Evolutionary conservation across 768 basidiomycete genomes (phyloP).

Genomic region (Neoboletus brunneissimus): DNA sequence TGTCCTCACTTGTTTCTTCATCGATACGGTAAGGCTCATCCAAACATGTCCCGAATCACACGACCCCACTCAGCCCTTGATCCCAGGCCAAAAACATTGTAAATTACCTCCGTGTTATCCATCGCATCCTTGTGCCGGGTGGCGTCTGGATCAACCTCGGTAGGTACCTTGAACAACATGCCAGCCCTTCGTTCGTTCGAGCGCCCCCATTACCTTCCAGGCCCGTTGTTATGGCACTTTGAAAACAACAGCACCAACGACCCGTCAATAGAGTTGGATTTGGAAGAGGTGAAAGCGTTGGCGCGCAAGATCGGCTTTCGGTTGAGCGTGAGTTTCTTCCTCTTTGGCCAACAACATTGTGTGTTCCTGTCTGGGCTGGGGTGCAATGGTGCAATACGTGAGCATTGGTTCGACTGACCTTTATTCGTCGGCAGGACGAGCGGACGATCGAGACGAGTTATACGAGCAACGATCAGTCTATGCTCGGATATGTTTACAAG

Average conservation of each 20-base stretch:
- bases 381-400: neutral
- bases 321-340: constrained; percentile 55
- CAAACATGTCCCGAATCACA: neutral
- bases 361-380: neutral
- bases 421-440: constrained; percentile 72
- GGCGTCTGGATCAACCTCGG: constrained; percentile 91
- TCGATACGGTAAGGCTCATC: constrained; percentile 71
- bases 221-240: constrained; percentile 96
- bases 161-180: neutral
- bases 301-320: constrained; percentile 77
- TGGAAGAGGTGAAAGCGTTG: constrained; percentile 85
- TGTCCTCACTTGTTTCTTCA: constrained; percentile 93
- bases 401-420: neutral
- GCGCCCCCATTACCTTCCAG: constrained; percentile 33
- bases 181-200: neutral
- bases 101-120: constrained; percentile 85
- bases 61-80: neutral
- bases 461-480: constrained; percentile 73
- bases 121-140: constrained; percentile 75
- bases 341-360: neutral
- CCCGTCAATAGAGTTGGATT: constrained; percentile 78
- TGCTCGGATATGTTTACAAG: constrained; percentile 85
- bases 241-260: constrained; percentile 85
- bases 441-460: constrained; percentile 79
- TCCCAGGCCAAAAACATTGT: constrained; percentile 85